Evolutionary conservation across 192 early-diverging fungal genomes (phyloP).

Genomic region (Kappamyces sp.): DNA sequence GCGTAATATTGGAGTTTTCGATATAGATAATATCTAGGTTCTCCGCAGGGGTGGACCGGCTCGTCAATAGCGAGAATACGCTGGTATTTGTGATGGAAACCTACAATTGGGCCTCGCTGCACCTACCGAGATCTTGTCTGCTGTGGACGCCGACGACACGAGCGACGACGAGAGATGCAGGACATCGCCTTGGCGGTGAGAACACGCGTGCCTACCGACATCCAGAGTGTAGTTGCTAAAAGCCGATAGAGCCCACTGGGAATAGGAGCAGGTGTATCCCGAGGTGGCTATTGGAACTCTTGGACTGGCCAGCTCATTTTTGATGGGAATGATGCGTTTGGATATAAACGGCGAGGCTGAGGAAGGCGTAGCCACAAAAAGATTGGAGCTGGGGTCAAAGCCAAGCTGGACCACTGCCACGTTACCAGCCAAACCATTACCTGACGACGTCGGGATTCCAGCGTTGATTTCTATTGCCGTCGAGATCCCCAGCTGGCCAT

Average conservation of each 20-base stretch:
- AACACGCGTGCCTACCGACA: too few relatives aligned
- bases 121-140: not conserved
- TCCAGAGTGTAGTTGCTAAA: not conserved
- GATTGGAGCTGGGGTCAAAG: conserved; percentile 2
- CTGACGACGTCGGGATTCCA: not conserved
- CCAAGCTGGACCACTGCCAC: not conserved
- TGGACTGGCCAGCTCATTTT: too few relatives aligned
- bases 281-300: too few relatives aligned
- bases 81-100: conserved; percentile 2
- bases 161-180: too few relatives aligned
- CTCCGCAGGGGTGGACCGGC: not conserved
- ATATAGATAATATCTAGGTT: conserved; percentile 5
- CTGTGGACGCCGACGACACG: too few relatives aligned
- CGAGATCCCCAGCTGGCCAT: not conserved
- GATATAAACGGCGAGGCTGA: not conserved
- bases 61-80: not conserved
- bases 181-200: too few relatives aligned
- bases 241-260: not conserved
- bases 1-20: not conserved
- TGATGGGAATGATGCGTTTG: not conserved
- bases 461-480: not conserved
- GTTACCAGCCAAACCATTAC: not conserved
- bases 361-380: not conserved
- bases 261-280: too few relatives aligned
- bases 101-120: not conserved